Evolutionary conservation across 2,329 filamentous ascomycete species (phyloP).

Genomic region (Penicillium occitanis): DNA sequence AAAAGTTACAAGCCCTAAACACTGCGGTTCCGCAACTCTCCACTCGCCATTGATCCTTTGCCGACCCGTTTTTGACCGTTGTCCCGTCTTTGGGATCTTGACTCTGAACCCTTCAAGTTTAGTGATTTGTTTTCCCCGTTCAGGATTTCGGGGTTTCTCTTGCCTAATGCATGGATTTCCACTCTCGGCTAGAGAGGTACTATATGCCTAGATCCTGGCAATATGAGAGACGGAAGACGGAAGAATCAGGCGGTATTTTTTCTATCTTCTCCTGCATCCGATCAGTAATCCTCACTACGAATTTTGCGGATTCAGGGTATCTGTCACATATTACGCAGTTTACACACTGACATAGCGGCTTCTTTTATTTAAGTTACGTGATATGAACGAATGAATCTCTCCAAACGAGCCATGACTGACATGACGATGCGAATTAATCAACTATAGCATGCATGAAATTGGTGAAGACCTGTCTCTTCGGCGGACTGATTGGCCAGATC

Average conservation of each 20-base stretch:
- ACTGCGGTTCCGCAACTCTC: neutral
- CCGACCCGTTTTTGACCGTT: neutral
- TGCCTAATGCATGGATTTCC: neutral
- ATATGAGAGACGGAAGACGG: neutral
- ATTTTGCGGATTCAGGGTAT: no score
- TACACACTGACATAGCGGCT: neutral
- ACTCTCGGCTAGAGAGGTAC: neutral
- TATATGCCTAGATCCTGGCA: neutral
- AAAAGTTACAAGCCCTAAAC: conserved; percentile 5
- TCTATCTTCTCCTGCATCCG: neutral
- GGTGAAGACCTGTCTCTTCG: neutral
- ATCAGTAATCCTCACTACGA: neutral
- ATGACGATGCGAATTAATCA: neutral
- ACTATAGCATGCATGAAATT: neutral
- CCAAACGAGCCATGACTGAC: neutral
- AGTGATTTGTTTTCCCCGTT: neutral
- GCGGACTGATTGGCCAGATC: neutral
- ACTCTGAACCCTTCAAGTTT: neutral
- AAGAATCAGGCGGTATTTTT: neutral
- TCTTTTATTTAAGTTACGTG: neutral
- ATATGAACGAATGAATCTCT: neutral
- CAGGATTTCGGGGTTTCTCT: neutral
- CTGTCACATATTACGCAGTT: neutral
- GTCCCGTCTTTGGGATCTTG: neutral
- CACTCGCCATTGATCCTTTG: neutral